Percentiles rank a stretch among this genome's conserved stretches.
These are phyloP conservation scores for Eimeria zaria DNA, from an alignment of 169 alveolate species.

Conservation along the genomic window DNA sequence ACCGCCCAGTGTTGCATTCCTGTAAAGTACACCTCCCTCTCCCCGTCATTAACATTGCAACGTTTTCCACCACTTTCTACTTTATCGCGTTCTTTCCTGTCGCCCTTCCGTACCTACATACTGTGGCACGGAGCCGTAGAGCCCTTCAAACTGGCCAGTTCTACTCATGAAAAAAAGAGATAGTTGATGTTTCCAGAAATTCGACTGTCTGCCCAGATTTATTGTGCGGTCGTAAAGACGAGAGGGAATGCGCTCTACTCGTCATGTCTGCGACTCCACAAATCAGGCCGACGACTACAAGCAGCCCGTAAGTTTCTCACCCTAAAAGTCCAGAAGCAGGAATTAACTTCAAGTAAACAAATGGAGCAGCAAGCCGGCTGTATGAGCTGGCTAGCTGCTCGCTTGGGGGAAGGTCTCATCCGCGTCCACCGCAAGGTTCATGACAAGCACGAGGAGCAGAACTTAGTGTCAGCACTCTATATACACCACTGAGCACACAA, in stretches of 20 bases:
- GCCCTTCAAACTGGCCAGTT: background rate
- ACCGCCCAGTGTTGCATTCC: background rate
- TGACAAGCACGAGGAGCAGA: background rate
- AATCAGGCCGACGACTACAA: background rate
- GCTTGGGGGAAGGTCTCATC: background rate
- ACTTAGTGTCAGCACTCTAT: background rate
- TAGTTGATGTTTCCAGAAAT: background rate
- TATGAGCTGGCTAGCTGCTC: background rate
- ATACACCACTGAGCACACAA: background rate
- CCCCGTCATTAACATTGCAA: background rate
- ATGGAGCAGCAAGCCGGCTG: background rate
- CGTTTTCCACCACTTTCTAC: background rate
- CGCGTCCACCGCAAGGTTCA: background rate
- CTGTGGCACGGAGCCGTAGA: background rate
- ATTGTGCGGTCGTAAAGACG: background rate
- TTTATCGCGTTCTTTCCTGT: background rate
- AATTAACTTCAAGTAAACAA: background rate
- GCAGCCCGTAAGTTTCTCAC: background rate
- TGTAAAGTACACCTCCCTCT: background rate
- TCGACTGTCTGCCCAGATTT: background rate
- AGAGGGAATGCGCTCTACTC: background rate
- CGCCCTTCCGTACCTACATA: background rate
- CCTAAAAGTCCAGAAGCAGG: background rate
- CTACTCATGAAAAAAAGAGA: background rate
- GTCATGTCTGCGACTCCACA: background rate